phyloP scores from a whole-genome alignment of 805 yeast species.

The Millerozyma miso region DNA sequence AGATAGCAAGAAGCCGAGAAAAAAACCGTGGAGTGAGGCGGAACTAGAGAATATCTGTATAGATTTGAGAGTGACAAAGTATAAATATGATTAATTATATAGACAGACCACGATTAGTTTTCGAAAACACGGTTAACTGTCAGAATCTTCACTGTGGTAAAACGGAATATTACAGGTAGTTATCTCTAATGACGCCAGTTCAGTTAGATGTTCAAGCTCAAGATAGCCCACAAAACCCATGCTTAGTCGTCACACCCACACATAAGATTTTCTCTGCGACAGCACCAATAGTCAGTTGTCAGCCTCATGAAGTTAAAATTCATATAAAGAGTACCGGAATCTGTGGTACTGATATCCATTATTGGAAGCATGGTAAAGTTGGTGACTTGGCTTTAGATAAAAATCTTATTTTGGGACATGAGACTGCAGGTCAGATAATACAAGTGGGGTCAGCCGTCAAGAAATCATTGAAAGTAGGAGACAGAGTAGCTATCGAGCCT shows the following conservation, averaged over 20 bases:
- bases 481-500: conserved; percentile 50
- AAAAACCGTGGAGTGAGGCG: not conserved
- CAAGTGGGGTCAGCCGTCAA: conserved; percentile 49
- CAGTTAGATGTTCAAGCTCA: not conserved
- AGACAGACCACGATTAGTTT: not conserved
- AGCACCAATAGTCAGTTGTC: conserved; percentile 4
- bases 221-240: conserved; percentile 2
- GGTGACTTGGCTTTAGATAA: conserved; percentile 30
- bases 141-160: not conserved
- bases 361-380: conserved; percentile 18
- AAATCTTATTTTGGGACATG: conserved; percentile 43
- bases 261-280: conserved; percentile 2
- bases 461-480: conserved; percentile 37
- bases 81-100: not conserved
- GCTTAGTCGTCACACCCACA: conserved; percentile 3
- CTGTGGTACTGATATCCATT: conserved; percentile 21
- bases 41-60: not conserved
- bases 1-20: not conserved
- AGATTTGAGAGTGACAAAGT: not conserved
- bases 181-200: conserved; percentile 7
- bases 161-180: too few species aligned
- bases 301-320: conserved; percentile 17
- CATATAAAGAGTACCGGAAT: conserved; percentile 18
- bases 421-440: conserved; percentile 42
- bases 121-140: not conserved